Conservation (phyloP, 148 eudicot genomes). For the Selenicereus undatus region DNA sequence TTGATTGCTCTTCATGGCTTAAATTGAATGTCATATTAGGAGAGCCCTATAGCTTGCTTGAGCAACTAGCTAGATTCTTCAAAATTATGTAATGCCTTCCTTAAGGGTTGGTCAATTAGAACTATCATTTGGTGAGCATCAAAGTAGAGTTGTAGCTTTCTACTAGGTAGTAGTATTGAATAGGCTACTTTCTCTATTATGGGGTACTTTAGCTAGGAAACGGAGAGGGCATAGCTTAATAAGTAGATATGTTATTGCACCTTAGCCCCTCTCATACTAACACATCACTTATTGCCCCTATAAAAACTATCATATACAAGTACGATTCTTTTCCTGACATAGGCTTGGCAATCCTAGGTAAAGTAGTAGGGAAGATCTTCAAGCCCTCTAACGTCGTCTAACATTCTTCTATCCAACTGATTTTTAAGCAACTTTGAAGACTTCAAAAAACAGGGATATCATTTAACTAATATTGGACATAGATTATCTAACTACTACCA, state of each 20-base stretch:
- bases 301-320: neutral
- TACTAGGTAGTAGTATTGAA: neutral
- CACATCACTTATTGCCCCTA: neutral
- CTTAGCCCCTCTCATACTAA: neutral
- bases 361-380: neutral
- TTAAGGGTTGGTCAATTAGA: neutral
- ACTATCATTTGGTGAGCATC: neutral
- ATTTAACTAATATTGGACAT: too few relatives aligned
- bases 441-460: too few relatives aligned
- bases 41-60: too few relatives aligned
- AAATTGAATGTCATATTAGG: too few relatives aligned
- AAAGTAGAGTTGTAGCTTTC: neutral
- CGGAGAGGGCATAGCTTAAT: neutral
- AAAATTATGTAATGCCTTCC: neutral
- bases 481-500: too few relatives aligned
- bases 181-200: neutral
- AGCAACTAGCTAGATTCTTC: too few relatives aligned
- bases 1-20: too few relatives aligned
- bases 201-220: neutral
- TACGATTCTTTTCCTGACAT: neutral
- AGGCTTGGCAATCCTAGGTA: neutral
- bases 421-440: too few relatives aligned
- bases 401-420: neutral
- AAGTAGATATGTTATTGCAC: neutral
- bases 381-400: too few relatives aligned